Evolutionary conservation across 208 protist genomes (phyloP), one percentile per base, ranked within the genome.

Genomic region (Trypanosomatidae sp.): DNA sequence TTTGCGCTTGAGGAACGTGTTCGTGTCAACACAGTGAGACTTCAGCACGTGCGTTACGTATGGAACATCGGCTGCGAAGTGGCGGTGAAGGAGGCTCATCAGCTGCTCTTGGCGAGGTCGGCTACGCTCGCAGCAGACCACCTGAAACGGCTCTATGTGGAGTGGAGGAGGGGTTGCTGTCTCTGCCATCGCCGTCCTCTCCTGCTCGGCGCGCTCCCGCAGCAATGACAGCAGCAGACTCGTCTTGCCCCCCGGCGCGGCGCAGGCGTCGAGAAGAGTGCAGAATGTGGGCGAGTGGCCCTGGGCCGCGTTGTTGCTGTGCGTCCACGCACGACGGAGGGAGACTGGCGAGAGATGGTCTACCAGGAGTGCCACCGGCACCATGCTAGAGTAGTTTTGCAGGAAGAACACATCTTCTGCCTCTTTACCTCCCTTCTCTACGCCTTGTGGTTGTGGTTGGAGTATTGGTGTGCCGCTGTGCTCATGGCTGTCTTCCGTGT

Each of bases 191-290:
- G 53, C 60, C 52, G 25, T 60, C 44, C 43, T 81, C 71, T 72
- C 47, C 1, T 43, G 19, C 3, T 46, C 58, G 73, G 81, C 65
- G 43, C 76, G 65, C 2, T 88, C 52, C 78, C 73, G 41, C 33
- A 84, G 43, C 3, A 91, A 77, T 9, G 87, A 91, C 25, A 89
- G 25, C 17, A 98, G 74, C 60, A 98, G 82, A 28, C 91, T 91
- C 12, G 96, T 92, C 73, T 99, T 99, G 39, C 96, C 96, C 25
- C 97, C 97, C 8, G 97, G 97, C 17, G 94, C 96, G 12, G 95
- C 93, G 71, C 94, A 98, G 66, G 97, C 94, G 79, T 98, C 97
- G 22, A 99, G 73, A 33, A 98, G 70, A 12, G 49, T 60, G 65
- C 71, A 76, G 36, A 41, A 7, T 13, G 30, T 6, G 4, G 60